Evolutionary conservation across 164 flowering plant genomes (phyloP).

Genomic region (Vitis rotundifolia): DNA sequence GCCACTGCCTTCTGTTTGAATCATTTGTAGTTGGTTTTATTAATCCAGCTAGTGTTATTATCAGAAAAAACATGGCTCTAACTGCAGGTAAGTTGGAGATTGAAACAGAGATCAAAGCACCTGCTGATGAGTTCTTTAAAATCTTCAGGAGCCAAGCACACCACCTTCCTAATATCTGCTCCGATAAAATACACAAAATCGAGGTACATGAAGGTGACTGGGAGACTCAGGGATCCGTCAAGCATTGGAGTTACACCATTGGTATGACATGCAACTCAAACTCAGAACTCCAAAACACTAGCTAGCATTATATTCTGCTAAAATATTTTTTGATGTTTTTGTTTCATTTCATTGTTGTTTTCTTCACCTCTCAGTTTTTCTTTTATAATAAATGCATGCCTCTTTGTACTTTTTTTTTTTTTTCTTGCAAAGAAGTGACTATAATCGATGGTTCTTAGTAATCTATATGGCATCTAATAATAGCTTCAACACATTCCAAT

Average conservation of each 20-base stretch:
- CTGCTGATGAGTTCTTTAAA: slow-evolving; percentile 17
- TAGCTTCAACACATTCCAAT: not conserved
- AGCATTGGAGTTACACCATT: slow-evolving; percentile 24
- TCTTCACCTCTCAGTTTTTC: no score
- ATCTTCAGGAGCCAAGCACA: slow-evolving; percentile 21
- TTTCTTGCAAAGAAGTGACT: no score
- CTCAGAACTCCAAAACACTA: no score
- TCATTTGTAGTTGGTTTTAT: no score
- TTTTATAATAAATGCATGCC: no score
- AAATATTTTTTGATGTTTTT: slow-evolving; percentile 6
- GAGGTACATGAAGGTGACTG: slow-evolving; percentile 32
- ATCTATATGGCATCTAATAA: no score
- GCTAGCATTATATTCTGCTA: no score
- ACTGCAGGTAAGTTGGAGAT: slow-evolving; percentile 10
- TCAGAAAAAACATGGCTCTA: not conserved
- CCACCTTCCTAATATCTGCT: slow-evolving; percentile 18
- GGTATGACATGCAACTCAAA: slow-evolving; percentile 3
- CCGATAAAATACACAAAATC: slow-evolving; percentile 16
- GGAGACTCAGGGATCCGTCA: slow-evolving; percentile 17
- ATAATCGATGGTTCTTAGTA: no score
- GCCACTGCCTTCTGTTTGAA: no score
- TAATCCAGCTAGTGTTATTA: no score
- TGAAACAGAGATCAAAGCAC: slow-evolving; percentile 17
- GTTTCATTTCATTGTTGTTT: not conserved
- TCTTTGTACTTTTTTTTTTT: no score